Conservation (phyloP, 23 red algal species). For the Chondrus crispus region DNA sequence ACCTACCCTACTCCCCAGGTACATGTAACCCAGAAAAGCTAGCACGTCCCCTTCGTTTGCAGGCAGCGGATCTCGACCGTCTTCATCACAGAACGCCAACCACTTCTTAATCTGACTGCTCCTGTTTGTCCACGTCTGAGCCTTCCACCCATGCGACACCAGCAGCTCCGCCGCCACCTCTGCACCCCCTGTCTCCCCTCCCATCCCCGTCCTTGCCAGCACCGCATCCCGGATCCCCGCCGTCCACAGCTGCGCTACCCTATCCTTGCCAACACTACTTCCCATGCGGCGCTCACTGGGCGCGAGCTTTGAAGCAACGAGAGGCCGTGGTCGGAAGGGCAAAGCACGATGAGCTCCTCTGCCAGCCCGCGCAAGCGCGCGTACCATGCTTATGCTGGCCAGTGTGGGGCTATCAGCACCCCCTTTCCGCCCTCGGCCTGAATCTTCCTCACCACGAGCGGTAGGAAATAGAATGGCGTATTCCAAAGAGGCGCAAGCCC, state of each 20-base stretch:
- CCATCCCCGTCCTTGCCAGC: background rate
- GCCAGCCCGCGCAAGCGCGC: too few species aligned
- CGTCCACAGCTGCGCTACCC: background rate
- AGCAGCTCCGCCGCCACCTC: background rate
- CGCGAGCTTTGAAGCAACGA: background rate
- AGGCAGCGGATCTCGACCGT: background rate
- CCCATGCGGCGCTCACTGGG: background rate
- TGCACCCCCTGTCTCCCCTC: background rate
- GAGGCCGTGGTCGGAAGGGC: background rate
- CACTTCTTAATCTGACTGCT: background rate
- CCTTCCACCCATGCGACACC: background rate
- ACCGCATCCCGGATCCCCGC: background rate
- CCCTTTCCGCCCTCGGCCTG: too few species aligned
- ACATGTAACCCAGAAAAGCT: background rate
- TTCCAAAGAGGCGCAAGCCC: too few species aligned
- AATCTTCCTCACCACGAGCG: too few species aligned
- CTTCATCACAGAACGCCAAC: background rate
- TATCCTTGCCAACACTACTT: background rate
- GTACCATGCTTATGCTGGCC: too few species aligned
- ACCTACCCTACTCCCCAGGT: background rate
- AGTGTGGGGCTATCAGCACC: too few species aligned
- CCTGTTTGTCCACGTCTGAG: background rate
- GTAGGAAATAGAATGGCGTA: too few species aligned
- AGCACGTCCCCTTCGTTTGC: slow-evolving; percentile 9
- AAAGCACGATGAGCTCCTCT: background rate